Base-by-base conservation (phyloP, 106 monocot genomes). In the Allium sativum region DNA sequence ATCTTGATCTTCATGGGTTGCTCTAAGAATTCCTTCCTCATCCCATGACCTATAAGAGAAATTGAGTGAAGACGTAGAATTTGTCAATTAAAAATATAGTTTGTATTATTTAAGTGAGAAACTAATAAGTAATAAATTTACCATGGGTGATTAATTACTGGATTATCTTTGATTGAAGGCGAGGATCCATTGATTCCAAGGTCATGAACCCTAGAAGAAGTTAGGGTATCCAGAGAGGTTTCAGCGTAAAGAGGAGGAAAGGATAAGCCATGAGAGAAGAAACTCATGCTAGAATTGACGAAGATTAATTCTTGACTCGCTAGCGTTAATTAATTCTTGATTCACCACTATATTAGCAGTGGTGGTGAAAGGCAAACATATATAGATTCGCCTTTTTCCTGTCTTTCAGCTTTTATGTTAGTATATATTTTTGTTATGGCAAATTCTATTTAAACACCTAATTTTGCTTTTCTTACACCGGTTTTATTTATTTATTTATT, bases 261-360 rank as follows among this genome's bases (percentile, higher is more conserved):
- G 52, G 56, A 58, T 8, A 64, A 64, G 66, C 46, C 50, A 18
- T 68, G 62, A 18, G 55, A 50, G 68, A 53, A 58, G 68, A 69
- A 69, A 55, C 52, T 21, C 62, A 64, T 69, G 45, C 47, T 62
- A 16, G 69, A 69, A 11, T 31, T 45, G 31, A 52, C 55, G 50
- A 68, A 55, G 59, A 42, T 16, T 19, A 17, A 48, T 12, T 67
- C 22, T 12, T 54, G 48, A 44, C 47, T 54, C 31, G 18, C 68
- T 64, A 63, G 40, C 64, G 5, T 31, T 31, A n/a, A n/a, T n/a
- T 31, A 69, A 61, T 56, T 46, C 46, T 61, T 74, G 55, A 17
- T 46, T 74, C 74, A 21, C 7, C 45, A 15, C 10, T 41, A 52
- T 3, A 50, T 48, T 66, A 42, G 40, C 45, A 65, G 56, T 48